Evolutionary conservation across 805 yeast genomes (phyloP), one percentile per base, ranked within the genome.

Genomic region (Naumovozyma castellii): DNA sequence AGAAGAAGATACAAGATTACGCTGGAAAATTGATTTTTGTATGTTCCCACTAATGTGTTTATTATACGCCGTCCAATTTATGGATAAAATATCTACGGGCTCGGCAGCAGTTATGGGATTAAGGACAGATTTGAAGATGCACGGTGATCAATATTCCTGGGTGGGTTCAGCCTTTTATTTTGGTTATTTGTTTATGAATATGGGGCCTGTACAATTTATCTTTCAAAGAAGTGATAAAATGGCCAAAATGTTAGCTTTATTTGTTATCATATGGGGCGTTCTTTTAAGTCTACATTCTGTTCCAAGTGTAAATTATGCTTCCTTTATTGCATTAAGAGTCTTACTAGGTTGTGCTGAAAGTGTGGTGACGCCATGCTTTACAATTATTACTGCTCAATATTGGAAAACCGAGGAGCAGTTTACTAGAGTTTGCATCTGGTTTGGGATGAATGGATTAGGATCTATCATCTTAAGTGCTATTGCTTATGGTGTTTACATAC

Each of bases 221-320:
- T 54, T 56, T 36, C 87, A 81, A 55, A 66, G 64, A 39, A 70
- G 76, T 38, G 81, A 80, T 2, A 43, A 51, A 32, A 66, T 80
- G 45, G 69, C 77, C 4, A 75, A 73, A 46, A 59, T 75, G 3
- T 64, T 72, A 3, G 62, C 74, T 8, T 44, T 57, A 1, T 69
- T 71, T 43, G 69, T 80, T 31, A 50, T 76, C n/a, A 33, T 73
- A 0, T 81, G 88, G 87, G 86, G 86, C 17, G 49, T 55, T 22
- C 55, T 76, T n/a, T 57, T 77, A 28, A 64, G 73, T 29, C 61
- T 75, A n/a, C 75, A 72, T 44, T 69, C 81, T 1, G 42, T 37
- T n/a, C 70, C 78, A 2, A 53, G 65, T 31, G 45, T 54, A n/a
- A 59, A 53, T 25, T 73, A 65, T 44, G 61, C 71, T 6, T 71